Base-by-base conservation (phyloP, 2,329 filamentous ascomycete genomes). In the Lizonia empirigonia region DNA sequence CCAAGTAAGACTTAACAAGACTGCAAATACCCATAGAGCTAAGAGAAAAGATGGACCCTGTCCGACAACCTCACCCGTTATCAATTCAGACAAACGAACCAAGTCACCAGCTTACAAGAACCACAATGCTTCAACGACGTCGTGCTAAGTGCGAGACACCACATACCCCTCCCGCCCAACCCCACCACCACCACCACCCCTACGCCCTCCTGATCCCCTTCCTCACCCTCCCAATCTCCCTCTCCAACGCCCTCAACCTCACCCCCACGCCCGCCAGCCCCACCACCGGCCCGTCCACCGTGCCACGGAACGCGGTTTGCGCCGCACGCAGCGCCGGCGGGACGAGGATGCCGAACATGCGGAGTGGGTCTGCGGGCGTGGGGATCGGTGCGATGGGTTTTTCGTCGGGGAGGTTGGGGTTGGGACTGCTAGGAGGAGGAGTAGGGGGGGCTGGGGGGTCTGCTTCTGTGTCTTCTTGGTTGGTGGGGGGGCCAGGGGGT, bases 241-340 rank as follows among this genome's bases (percentile, higher is more conserved):
- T 84, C 74, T 91, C 88, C 5, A 89, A 68, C n/a, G 74, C 73
- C 12, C 78, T 77, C 81, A 93, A 85, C 62, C 84, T 80, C 22
- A 78, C 77, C 27, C 79, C 77, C n/a, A 89, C 70, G 1, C 79
- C 80, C 6, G 79, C 79, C 7, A 91, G 74, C 30, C 73, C 73
- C 1, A 85, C 81, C 2, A 91, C 71, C 3, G 86, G 69, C 0
- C 78, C 71, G 46, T 85, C 81, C 3, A 90, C 78, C 0, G 79
- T 79, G 29, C 76, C 65, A 19, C 83, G 65, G 42, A 88, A 85
- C 13, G 81, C 77, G 0, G 65, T 60, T 69, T 91, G 89, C 2
- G 88, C 85, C 18, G 78, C 74, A 9, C 78, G 76, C 10, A 84
- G 68, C 9, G 77, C 65, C 8, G 72, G 73, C 1, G 80, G 80